A percentile compares a stretch with the other conserved stretches of the same genome.
phyloP scores from a whole-genome alignment of 306 rosid genomes.

The Alnus rubra region DNA sequence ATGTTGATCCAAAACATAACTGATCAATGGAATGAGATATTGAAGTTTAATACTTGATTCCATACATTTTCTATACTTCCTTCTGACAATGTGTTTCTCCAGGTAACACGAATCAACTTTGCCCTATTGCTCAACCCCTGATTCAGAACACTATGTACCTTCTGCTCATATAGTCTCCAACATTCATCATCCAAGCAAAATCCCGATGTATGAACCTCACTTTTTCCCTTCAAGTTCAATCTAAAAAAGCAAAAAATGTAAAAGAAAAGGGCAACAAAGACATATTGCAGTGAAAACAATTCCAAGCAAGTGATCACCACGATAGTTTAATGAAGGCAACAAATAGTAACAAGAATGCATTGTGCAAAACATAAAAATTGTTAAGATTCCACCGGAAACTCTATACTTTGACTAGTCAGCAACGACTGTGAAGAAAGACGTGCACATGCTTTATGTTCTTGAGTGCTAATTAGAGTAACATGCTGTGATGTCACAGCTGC shows the following conservation, averaged over 20 bases:
- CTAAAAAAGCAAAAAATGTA: slow-evolving; percentile 45
- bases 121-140: slow-evolving; percentile 78
- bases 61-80: slow-evolving; percentile 70
- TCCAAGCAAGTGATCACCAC: slow-evolving; percentile 20
- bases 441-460: neutral
- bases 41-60: slow-evolving; percentile 27
- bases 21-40: slow-evolving; percentile 20
- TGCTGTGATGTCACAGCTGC: neutral
- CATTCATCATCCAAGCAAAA: slow-evolving; percentile 88
- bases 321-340: slow-evolving; percentile 16
- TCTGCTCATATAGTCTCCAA: slow-evolving; percentile 88
- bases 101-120: slow-evolving; percentile 67
- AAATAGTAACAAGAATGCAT: slow-evolving; percentile 6
- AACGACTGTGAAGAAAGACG: neutral
- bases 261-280: slow-evolving; percentile 1
- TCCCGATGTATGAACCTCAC: slow-evolving; percentile 57
- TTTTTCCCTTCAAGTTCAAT: slow-evolving; percentile 71
- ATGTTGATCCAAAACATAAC: slow-evolving; percentile 20
- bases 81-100: slow-evolving; percentile 68
- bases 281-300: slow-evolving; percentile 20
- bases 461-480: neutral
- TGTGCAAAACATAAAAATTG: slow-evolving; percentile 8
- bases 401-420: neutral
- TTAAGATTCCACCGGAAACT: neutral
- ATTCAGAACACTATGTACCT: slow-evolving; percentile 63